Conservation (phyloP, 2,329 filamentous ascomycete genomes). For the Westerdykella sp. region DNA sequence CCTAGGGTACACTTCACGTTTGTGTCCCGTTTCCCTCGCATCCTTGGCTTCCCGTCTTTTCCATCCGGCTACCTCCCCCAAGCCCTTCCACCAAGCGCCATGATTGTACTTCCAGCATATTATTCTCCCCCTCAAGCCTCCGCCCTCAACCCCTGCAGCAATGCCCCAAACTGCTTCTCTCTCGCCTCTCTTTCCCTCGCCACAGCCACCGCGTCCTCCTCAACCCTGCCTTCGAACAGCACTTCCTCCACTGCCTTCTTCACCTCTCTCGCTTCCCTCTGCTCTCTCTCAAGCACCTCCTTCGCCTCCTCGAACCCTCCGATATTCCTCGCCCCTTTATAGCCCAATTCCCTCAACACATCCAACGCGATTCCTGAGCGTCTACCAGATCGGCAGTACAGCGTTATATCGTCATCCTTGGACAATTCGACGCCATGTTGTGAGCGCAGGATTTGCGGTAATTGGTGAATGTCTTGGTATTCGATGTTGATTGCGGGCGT, state of each 20-base stretch:
- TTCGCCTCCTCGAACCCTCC: constrained; percentile 32
- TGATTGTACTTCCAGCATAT: too few species aligned
- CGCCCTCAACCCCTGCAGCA: constrained; percentile 27
- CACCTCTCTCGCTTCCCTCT: constrained; percentile 12
- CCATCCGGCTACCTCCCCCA: too few species aligned
- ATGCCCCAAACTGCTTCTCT: constrained; percentile 15
- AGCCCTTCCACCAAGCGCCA: too few species aligned
- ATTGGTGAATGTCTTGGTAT: constrained; percentile 29
- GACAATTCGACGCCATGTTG: constrained; percentile 11
- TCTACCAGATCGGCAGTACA: constrained; percentile 35
- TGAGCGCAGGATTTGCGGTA: constrained; percentile 17
- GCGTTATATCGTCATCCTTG: constrained; percentile 28
- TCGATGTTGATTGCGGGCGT: constrained; percentile 33
- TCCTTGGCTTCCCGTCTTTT: too few species aligned
- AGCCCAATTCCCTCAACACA: constrained; percentile 26
- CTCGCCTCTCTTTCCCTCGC: constrained; percentile 11
- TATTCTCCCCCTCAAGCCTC: constrained; percentile 9
- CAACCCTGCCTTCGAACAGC: background rate
- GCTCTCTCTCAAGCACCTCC: constrained; percentile 23
- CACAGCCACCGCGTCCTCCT: background rate
- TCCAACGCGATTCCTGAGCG: constrained; percentile 29
- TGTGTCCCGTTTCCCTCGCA: too few species aligned
- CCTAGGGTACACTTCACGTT: too few species aligned
- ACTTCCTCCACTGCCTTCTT: constrained; percentile 4
- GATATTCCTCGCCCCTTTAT: constrained; percentile 28